Conservation (phyloP, 1,139 yeast species). For the Petasospora rhodanensis region DNA sequence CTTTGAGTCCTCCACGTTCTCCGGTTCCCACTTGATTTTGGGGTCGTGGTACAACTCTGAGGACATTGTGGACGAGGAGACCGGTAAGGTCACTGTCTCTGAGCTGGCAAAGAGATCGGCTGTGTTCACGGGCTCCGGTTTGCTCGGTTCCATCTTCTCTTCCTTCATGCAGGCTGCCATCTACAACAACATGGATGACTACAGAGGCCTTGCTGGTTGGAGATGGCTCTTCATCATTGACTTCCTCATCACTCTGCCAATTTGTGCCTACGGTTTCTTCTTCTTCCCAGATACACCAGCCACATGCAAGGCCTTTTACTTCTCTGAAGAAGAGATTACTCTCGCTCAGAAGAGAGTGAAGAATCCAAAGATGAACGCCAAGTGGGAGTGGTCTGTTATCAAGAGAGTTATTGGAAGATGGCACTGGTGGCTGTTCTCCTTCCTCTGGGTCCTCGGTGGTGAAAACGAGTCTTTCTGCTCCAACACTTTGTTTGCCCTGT, state of each 20-base stretch:
- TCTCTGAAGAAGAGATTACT: conserved; percentile 35
- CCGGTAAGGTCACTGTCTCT: conserved; percentile 20
- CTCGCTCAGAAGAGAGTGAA: conserved; percentile 35
- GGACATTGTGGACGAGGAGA: conserved; percentile 20
- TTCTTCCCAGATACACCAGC: conserved; percentile 60
- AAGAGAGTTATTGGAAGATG: conserved; percentile 48
- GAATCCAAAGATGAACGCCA: conserved; percentile 35
- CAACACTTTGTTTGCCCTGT: conserved; percentile 48
- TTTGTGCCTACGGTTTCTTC: conserved; percentile 48
- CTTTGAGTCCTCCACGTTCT: conserved; percentile 51
- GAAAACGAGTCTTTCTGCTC: conserved; percentile 51
- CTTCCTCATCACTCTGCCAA: conserved; percentile 51
- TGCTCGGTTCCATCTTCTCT: conserved; percentile 48
- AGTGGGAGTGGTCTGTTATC: conserved; percentile 40
- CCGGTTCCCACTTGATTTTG: conserved; percentile 48
- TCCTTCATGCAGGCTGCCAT: conserved; percentile 62
- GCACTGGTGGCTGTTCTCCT: conserved; percentile 55
- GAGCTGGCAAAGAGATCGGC: conserved; percentile 48
- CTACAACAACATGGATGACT: conserved; percentile 42
- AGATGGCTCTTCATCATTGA: conserved; percentile 67
- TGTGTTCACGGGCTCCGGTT: conserved; percentile 48
- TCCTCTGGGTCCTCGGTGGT: conserved; percentile 56
- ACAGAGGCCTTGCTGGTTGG: conserved; percentile 54
- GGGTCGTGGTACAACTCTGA: conserved; percentile 47
- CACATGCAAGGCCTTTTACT: conserved; percentile 37